These are phyloP conservation scores for Zygosaccharomyces sapae DNA, from an alignment of 1,139 yeast genomes.

Conservation along the genomic window DNA sequence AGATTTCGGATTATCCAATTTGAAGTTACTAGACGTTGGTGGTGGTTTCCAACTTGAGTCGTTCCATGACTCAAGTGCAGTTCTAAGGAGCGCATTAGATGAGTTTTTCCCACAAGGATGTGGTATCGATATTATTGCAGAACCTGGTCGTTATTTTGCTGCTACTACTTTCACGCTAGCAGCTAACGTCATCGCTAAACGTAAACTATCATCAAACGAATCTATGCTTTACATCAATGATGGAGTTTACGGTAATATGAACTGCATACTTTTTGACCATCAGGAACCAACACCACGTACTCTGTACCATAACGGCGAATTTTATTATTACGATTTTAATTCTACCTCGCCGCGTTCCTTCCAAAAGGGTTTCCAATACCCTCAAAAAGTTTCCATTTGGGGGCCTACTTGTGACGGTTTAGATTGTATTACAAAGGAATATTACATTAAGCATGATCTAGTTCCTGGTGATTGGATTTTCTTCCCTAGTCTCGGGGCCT, in stretches of 20 bases:
- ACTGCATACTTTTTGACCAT: slow-evolving; percentile 90
- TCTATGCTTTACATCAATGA: slow-evolving; percentile 77
- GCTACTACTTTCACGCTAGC: slow-evolving; percentile 85
- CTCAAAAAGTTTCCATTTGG: slow-evolving; percentile 68
- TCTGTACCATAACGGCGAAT: slow-evolving; percentile 51
- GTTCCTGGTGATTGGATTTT: slow-evolving; percentile 90
- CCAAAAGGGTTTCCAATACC: slow-evolving; percentile 11
- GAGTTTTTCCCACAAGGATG: slow-evolving; percentile 50
- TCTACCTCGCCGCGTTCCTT: slow-evolving; percentile 20
- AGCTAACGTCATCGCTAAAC: slow-evolving; percentile 76
- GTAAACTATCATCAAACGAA: slow-evolving; percentile 39
- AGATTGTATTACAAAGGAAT: slow-evolving; percentile 66
- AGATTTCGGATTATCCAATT: slow-evolving; percentile 24
- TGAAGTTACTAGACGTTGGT: slow-evolving; percentile 71
- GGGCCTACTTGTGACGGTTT: slow-evolving; percentile 98
- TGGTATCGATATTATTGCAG: slow-evolving; percentile 68
- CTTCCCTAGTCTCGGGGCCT: slow-evolving; percentile 86
- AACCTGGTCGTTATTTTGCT: slow-evolving; percentile 90
- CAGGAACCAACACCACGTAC: slow-evolving; percentile 71
- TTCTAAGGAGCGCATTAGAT: slow-evolving; percentile 55
- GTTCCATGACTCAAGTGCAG: slow-evolving; percentile 58
- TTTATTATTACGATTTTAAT: slow-evolving; percentile 41
- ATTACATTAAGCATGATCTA: slow-evolving; percentile 55
- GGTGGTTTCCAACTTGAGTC: slow-evolving; percentile 82
- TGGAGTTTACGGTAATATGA: slow-evolving; percentile 93